These are phyloP conservation scores for Colletotrichum lindemuthianum DNA, from an alignment of 2,329 filamentous ascomycete species.

Conservation along the genomic window DNA sequence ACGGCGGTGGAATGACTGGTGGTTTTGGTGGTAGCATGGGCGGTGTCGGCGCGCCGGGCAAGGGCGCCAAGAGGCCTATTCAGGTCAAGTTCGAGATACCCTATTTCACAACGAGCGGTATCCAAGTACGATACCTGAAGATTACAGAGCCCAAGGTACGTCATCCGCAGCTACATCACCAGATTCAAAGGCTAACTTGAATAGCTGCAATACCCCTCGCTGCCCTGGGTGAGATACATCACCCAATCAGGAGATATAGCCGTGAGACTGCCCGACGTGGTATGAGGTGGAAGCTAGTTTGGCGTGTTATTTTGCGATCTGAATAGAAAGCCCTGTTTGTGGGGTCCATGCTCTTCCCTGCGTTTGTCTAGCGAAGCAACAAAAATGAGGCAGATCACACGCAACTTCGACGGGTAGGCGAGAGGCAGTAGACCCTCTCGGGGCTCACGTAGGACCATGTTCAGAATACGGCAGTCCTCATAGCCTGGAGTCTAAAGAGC, in stretches of 20 bases:
- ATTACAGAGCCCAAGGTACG: conserved; percentile 98
- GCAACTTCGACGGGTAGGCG: too few relatives aligned
- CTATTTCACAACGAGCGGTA: conserved; percentile 99
- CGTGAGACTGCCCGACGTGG: conserved; percentile 90
- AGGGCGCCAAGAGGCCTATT: conserved; percentile 92
- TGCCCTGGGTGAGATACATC: conserved; percentile 98
- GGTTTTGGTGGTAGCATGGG: conserved; percentile 98
- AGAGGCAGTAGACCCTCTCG: too few relatives aligned
- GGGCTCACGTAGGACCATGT: too few relatives aligned
- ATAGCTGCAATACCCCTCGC: conserved; percentile 95
- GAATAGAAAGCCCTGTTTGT: background rate
- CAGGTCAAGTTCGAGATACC: conserved; percentile 99
- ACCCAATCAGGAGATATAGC: conserved; percentile 98
- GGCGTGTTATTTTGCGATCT: conserved; percentile 3
- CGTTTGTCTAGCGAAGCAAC: too few relatives aligned
- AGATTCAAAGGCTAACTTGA: conserved; percentile 29
- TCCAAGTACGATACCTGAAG: conserved; percentile 98
- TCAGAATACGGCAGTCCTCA: too few relatives aligned
- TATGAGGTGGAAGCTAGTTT: conserved; percentile 57
- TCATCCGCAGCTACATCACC: background rate
- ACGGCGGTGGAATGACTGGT: conserved; percentile 96
- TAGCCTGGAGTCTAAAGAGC: too few relatives aligned
- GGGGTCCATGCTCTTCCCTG: background rate
- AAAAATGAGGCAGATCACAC: too few relatives aligned
- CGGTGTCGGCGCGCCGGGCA: conserved; percentile 78